phyloP scores from a whole-genome alignment of 2,329 filamentous ascomycete species.

The Pseudogymnoascus sp. region DNA sequence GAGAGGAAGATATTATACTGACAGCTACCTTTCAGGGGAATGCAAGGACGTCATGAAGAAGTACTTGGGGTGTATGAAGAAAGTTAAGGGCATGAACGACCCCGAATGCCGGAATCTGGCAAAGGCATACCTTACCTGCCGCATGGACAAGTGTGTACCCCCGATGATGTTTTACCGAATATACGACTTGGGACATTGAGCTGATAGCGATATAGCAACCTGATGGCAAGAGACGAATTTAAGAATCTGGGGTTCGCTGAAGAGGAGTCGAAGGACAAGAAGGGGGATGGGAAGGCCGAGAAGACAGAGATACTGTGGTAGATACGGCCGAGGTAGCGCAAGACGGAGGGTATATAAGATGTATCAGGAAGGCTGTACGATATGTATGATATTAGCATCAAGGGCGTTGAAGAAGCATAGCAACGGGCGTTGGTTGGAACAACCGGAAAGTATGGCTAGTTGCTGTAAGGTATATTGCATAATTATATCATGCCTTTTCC shows the following conservation, averaged over 20 bases:
- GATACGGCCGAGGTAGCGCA: constrained; percentile 10
- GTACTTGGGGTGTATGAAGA: constrained; percentile 84
- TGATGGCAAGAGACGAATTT: constrained; percentile 95
- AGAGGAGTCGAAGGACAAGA: constrained; percentile 22
- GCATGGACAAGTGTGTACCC: constrained; percentile 78
- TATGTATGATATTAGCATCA: constrained; percentile 6
- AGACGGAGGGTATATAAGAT: background rate
- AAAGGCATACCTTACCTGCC: constrained; percentile 80
- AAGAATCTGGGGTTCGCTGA: constrained; percentile 75
- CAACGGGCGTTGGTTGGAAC: background rate
- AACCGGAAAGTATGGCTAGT: background rate
- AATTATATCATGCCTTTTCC: background rate
- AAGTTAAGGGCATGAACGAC: constrained; percentile 74
- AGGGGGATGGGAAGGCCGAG: constrained; percentile 22
- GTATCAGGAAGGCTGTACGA: background rate
- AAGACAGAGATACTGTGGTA: constrained; percentile 32
- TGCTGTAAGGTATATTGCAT: background rate
- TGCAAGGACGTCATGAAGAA: constrained; percentile 81
- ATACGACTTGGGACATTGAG: background rate
- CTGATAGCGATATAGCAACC: constrained; percentile 49
- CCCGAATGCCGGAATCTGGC: constrained; percentile 76
- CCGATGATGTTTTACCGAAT: background rate
- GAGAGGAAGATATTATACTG: constrained; percentile 9
- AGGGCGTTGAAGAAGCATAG: constrained; percentile 2
- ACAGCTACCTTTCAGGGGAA: constrained; percentile 52